A percentile compares a stretch with the other conserved stretches of the same genome.
These are phyloP conservation scores for Rhododendron kiyosumense DNA, from an alignment of 148 eudicot species.

Conservation along the genomic window DNA sequence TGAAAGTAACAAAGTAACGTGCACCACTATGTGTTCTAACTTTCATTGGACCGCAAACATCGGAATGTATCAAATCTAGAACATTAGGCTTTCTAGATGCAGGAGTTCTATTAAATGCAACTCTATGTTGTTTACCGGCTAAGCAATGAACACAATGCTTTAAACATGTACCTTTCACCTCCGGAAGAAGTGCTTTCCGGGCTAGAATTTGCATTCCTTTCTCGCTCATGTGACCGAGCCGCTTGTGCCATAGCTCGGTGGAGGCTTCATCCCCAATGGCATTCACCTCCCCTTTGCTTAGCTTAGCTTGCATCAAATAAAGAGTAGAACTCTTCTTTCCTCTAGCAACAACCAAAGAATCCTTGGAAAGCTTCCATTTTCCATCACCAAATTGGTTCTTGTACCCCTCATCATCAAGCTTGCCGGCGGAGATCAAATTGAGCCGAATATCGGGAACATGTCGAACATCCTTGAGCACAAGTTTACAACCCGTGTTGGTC, in stretches of 20 bases:
- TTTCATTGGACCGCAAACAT: background rate
- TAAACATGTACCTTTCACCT: background rate
- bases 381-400: background rate
- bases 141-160: background rate
- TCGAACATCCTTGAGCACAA: background rate
- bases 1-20: background rate
- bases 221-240: background rate
- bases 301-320: background rate
- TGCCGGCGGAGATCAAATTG: background rate
- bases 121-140: background rate
- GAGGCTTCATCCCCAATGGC: background rate
- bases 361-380: background rate
- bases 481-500: background rate
- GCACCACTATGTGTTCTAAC: background rate
- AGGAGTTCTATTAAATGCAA: background rate
- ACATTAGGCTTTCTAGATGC: background rate
- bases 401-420: conserved; percentile 2
- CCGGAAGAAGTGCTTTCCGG: background rate
- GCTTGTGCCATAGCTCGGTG: background rate
- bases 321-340: background rate
- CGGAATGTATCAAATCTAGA: background rate
- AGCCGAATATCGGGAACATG: background rate
- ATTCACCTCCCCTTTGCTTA: background rate
- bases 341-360: background rate
- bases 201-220: conserved; percentile 5